phyloP scores from a whole-genome alignment of 2,329 filamentous ascomycete species.

The Epichloe gansuensis region DNA sequence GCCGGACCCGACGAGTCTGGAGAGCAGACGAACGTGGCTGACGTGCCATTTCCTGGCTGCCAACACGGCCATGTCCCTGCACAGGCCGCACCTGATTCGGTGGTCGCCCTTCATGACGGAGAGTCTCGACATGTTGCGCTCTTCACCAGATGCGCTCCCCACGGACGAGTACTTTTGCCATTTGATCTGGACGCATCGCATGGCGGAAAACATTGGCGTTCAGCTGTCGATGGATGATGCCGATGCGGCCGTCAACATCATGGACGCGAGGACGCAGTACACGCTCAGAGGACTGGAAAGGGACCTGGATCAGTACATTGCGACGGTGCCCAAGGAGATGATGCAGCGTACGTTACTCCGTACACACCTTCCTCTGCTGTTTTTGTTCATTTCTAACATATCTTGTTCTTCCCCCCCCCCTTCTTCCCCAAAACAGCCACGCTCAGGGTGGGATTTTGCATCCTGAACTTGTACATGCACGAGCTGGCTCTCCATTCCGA shows the following conservation, averaged over 20 bases:
- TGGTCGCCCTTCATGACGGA: constrained; percentile 50
- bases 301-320: constrained; percentile 47
- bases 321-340: constrained; percentile 37
- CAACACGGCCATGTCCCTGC: constrained; percentile 48
- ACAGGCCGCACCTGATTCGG: constrained; percentile 45
- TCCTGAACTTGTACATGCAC: constrained; percentile 60
- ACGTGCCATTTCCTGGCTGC: constrained; percentile 45
- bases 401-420: background rate
- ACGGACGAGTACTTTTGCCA: constrained; percentile 46
- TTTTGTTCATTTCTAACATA: background rate
- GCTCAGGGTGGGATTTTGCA: constrained; percentile 49
- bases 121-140: constrained; percentile 41
- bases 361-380: background rate
- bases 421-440: constrained; percentile 37
- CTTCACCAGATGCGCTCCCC: constrained; percentile 39
- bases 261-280: constrained; percentile 51
- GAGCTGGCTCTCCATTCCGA: constrained; percentile 60
- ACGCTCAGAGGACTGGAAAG: constrained; percentile 52
- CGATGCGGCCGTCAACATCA: constrained; percentile 37
- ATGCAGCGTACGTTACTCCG: constrained; percentile 37
- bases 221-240: constrained; percentile 58
- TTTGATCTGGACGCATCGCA: constrained; percentile 44
- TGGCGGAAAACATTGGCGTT: constrained; percentile 55
- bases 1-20: constrained; percentile 40
- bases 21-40: constrained; percentile 45